Evolutionary conservation across 257 asterid genomes (phyloP), one percentile per base, ranked within the genome.

Genomic region (Gentiana macrophylla): DNA sequence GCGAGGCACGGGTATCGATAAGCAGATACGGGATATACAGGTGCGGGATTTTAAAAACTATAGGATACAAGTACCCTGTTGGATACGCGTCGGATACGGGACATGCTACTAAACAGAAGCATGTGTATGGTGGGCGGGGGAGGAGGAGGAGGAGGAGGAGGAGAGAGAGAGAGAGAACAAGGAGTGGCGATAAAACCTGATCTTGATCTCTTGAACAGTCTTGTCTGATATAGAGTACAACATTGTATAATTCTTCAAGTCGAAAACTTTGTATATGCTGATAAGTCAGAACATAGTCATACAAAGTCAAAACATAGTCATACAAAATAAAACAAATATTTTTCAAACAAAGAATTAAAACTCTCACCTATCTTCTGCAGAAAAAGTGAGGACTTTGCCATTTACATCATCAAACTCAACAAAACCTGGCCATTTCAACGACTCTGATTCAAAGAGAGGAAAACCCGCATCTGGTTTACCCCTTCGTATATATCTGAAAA

Each of bases 341-440:
- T n/a, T 15, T 55, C 32, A 38, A 35, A 35, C n/a, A 52, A 10
- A 37, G 12, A 9, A 5, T 41, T 7, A 41, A 41, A 41, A 41
- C 46, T 41, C 53, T 62, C 70, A 79, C 99, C 94, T 88, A 68
- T 92, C 89, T 65, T 92, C 94, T 32, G 94, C 94, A 44, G 97
- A 92, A 75, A 88, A 86, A 41, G 97, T 88, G 50, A 92, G 94
- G 58, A 92, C 99, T 73, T 92, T 92, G 24, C 97, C 99, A 65
- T 92, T 92, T 37, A 92, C 99, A 53, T 92, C 99, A 69, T 92
- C 99, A 66, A 92, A 92, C 75, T 92, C 99, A 63, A 88, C 99
- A 74, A 92, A 92, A 37, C 99, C 97, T 8, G 99, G 99, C 97
- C 97, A 92, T 77, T 88, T 92, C 80, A 92, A 74, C 35, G 99